phyloP scores from a whole-genome alignment of 1,284 basidiomycete genomes.

The Heimioporus punctisporus region DNA sequence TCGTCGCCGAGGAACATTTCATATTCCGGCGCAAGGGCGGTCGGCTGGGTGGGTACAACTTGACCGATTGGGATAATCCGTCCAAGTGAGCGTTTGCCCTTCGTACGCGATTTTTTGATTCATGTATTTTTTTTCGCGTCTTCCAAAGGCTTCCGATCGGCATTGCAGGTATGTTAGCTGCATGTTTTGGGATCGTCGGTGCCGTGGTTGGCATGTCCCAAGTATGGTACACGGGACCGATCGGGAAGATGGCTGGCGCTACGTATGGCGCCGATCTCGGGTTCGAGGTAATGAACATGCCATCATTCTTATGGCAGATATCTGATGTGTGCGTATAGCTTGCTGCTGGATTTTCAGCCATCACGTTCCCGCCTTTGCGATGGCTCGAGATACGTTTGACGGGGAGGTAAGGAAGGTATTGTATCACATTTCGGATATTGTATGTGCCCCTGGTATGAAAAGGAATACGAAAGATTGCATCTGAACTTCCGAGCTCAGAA shows the following conservation, averaged over 20 bases:
- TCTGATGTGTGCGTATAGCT: conserved; percentile 31
- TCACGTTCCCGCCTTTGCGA: conserved; percentile 43
- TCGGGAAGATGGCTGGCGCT: conserved; percentile 45
- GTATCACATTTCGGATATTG: too few relatives aligned
- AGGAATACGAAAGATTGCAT: too few relatives aligned
- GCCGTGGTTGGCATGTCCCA: conserved; percentile 54
- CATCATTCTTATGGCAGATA: background rate
- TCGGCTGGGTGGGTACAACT: conserved; percentile 52
- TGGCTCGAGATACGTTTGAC: conserved; percentile 46
- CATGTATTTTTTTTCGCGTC: background rate
- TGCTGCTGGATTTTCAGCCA: conserved; percentile 43
- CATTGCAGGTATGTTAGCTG: conserved; percentile 52
- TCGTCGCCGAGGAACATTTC: conserved; percentile 59
- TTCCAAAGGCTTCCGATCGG: conserved; percentile 54
- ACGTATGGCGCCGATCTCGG: conserved; percentile 55
- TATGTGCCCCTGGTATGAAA: too few relatives aligned
- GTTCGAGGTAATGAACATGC: conserved; percentile 45
- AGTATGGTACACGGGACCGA: conserved; percentile 54
- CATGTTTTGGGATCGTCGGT: conserved; percentile 46
- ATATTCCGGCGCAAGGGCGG: conserved; percentile 51
- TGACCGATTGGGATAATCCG: conserved; percentile 55
- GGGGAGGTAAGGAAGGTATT: conserved; percentile 42
- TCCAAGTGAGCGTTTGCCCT: conserved; percentile 32
- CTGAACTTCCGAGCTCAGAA: too few relatives aligned
- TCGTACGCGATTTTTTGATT: background rate